These are phyloP conservation scores for Fusarium sororula DNA, from an alignment of 2,329 filamentous ascomycete species.

Conservation along the genomic window DNA sequence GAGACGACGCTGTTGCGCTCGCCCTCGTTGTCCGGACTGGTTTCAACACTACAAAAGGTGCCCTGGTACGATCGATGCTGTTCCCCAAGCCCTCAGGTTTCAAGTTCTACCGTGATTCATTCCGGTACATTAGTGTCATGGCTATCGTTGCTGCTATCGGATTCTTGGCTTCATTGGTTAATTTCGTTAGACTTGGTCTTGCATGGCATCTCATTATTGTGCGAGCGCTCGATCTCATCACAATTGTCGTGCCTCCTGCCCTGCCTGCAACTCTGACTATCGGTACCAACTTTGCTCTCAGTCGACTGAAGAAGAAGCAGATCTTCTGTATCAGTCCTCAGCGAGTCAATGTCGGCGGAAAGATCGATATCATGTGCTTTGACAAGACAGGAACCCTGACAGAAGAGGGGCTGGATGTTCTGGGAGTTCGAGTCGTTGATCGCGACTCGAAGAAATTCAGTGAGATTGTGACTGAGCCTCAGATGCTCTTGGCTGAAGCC, in stretches of 20 bases:
- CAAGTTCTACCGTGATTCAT: slow-evolving; percentile 98
- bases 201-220: slow-evolving; percentile 92
- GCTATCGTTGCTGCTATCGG: slow-evolving; percentile 83
- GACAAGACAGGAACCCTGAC: slow-evolving; percentile 99
- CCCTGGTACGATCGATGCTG: slow-evolving; percentile 95
- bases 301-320: slow-evolving; percentile 83
- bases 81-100: slow-evolving; percentile 98
- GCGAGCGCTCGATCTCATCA: slow-evolving; percentile 92
- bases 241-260: slow-evolving; percentile 95
- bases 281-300: slow-evolving; percentile 93
- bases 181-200: slow-evolving; percentile 86
- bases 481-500: slow-evolving; percentile 62
- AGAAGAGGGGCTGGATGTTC: slow-evolving; percentile 92
- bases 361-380: slow-evolving; percentile 95
- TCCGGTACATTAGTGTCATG: slow-evolving; percentile 98
- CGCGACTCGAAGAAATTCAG: slow-evolving; percentile 71
- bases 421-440: slow-evolving; percentile 84
- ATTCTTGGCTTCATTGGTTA: slow-evolving; percentile 90
- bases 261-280: slow-evolving; percentile 95
- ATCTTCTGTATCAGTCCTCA: slow-evolving; percentile 99
- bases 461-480: slow-evolving; percentile 75
- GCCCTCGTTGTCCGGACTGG: slow-evolving; percentile 94
- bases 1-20: slow-evolving; percentile 88
- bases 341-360: slow-evolving; percentile 94
- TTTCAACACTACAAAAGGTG: slow-evolving; percentile 97